These are phyloP conservation scores for Coemansia sp. DNA, from an alignment of 192 early-diverging fungal genomes.

Conservation along the genomic window DNA sequence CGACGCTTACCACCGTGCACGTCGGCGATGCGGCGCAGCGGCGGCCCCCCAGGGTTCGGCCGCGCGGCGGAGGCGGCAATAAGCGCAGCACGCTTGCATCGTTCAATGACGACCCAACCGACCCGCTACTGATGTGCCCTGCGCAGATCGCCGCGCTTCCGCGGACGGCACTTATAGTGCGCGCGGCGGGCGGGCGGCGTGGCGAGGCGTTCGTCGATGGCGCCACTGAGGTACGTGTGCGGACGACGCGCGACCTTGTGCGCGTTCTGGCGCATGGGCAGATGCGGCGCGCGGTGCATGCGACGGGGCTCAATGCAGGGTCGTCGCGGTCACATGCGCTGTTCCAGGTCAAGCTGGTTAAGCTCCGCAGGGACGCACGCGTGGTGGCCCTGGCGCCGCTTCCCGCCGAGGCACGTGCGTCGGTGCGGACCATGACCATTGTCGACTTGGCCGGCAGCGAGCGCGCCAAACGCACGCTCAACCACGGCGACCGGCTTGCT, in stretches of 20 bases:
- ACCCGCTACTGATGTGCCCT: constrained; percentile 31
- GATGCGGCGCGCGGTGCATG: constrained; percentile 60
- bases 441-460: constrained; percentile 77
- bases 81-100: background rate
- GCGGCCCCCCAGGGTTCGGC: background rate
- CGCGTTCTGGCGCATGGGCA: constrained; percentile 62
- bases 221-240: constrained; percentile 61
- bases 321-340: constrained; percentile 69
- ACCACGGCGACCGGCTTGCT: constrained; percentile 59
- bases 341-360: constrained; percentile 68
- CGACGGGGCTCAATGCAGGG: constrained; percentile 59
- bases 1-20: constrained; percentile 49
- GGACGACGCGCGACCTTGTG: constrained; percentile 61
- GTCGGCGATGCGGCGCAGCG: constrained; percentile 5
- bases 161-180: constrained; percentile 30
- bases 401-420: constrained; percentile 15
- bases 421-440: constrained; percentile 58
- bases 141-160: constrained; percentile 31
- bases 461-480: constrained; percentile 59
- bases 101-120: constrained; percentile 17
- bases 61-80: background rate
- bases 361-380: constrained; percentile 51
- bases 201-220: constrained; percentile 66
- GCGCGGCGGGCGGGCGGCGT: constrained; percentile 43
- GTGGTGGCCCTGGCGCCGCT: constrained; percentile 14